These are phyloP conservation scores for Candida maris DNA, from an alignment of 805 yeast genomes.

Conservation along the genomic window DNA sequence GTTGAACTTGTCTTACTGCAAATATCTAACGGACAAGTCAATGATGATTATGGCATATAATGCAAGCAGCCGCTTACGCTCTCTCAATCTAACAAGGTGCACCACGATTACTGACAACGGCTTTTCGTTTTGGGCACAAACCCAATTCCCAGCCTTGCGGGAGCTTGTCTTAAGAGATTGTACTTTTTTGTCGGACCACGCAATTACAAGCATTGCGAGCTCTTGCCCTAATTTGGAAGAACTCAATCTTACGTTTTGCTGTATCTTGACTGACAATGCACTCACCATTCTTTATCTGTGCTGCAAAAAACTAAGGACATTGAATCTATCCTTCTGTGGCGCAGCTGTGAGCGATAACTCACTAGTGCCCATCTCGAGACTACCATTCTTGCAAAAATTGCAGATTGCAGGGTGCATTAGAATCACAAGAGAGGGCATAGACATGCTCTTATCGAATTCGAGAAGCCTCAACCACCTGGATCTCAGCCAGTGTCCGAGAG, in stretches of 20 bases:
- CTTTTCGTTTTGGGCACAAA: slow-evolving; percentile 60
- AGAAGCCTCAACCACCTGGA: slow-evolving; percentile 50
- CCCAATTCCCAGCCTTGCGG: slow-evolving; percentile 50
- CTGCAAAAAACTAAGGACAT: slow-evolving; percentile 49
- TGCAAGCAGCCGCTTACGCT: slow-evolving; percentile 52
- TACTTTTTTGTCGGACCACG: slow-evolving; percentile 64
- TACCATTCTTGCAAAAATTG: slow-evolving; percentile 46
- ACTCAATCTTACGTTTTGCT: slow-evolving; percentile 68
- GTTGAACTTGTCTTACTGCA: slow-evolving; percentile 68
- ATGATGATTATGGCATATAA: slow-evolving; percentile 60
- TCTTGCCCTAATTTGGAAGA: slow-evolving; percentile 55
- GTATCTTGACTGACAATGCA: slow-evolving; percentile 67
- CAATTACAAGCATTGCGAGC: slow-evolving; percentile 58
- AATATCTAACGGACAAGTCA: slow-evolving; percentile 64
- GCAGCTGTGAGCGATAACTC: slow-evolving; percentile 76
- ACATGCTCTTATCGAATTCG: slow-evolving; percentile 57
- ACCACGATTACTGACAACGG: slow-evolving; percentile 77
- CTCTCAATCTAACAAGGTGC: slow-evolving; percentile 66
- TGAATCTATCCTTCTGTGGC: slow-evolving; percentile 73
- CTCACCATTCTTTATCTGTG: slow-evolving; percentile 64
- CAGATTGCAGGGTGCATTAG: slow-evolving; percentile 67
- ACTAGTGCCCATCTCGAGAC: slow-evolving; percentile 54
- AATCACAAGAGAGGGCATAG: slow-evolving; percentile 75
- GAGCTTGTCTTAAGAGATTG: slow-evolving; percentile 63
- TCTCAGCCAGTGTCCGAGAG: slow-evolving; percentile 70